A percentile compares a stretch with the other conserved stretches of the same genome.
phyloP scores from a whole-genome alignment of 352 stramenopile genomes.

The Phytopythium litorale region DNA sequence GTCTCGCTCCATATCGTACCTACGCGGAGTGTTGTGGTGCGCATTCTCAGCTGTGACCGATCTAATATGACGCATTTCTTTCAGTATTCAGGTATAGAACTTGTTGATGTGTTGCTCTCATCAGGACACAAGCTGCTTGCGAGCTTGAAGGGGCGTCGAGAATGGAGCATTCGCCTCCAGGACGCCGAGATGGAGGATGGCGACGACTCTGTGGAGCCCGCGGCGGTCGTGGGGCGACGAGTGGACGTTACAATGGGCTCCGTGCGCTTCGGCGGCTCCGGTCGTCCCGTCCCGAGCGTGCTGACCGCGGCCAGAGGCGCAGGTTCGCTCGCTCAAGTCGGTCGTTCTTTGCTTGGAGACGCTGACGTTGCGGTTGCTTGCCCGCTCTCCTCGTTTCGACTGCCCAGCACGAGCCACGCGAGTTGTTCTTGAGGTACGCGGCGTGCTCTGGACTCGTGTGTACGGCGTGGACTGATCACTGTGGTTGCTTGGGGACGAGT shows the following conservation, averaged over 20 bases:
- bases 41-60: too few relatives aligned
- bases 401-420: conserved; percentile 10
- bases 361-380: background rate
- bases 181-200: background rate
- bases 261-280: conserved; percentile 47
- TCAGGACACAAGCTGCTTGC: too few relatives aligned
- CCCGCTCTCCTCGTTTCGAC: too few relatives aligned
- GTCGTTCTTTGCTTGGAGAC: background rate
- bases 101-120: too few relatives aligned
- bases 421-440: conserved; percentile 22
- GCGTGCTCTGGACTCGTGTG: background rate
- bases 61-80: too few relatives aligned
- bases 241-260: conserved; percentile 41
- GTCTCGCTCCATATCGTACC: too few relatives aligned
- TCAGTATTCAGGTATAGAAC: too few relatives aligned
- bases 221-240: conserved; percentile 24
- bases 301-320: conserved; percentile 7
- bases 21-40: too few relatives aligned
- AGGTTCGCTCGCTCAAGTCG: background rate
- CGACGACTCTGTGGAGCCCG: background rate
- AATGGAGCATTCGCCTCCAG: too few relatives aligned
- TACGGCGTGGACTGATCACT: background rate
- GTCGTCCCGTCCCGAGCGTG: conserved; percentile 27
- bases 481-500: background rate
- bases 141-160: too few relatives aligned